phyloP scores from a whole-genome alignment of 1,284 basidiomycete genomes.

The Microbotryum intermedium region DNA sequence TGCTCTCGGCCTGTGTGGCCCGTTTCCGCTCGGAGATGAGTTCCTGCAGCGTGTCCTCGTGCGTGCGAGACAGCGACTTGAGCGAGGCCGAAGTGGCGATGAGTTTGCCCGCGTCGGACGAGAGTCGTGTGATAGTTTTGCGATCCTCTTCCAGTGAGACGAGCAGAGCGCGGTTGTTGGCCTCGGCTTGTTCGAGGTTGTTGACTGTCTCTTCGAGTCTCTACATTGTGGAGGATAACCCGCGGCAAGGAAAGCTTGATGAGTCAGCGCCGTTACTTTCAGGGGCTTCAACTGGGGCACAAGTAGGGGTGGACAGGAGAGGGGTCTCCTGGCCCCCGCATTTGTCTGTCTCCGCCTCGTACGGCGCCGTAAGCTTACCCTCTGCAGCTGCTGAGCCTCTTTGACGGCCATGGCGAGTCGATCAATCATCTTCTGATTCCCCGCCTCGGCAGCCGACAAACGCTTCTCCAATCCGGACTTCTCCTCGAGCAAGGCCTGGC shows the following conservation, averaged over 20 bases:
- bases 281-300: neutral
- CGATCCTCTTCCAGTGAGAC: slow-evolving; percentile 71
- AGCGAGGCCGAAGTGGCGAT: slow-evolving; percentile 8
- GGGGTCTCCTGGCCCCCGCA: slow-evolving; percentile 28
- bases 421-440: slow-evolving; percentile 34
- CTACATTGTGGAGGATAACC: slow-evolving; percentile 41
- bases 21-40: slow-evolving; percentile 63
- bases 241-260: neutral
- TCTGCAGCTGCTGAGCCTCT: slow-evolving; percentile 58
- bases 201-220: slow-evolving; percentile 69
- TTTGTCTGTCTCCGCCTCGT: slow-evolving; percentile 33
- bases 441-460: slow-evolving; percentile 20
- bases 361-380: slow-evolving; percentile 45
- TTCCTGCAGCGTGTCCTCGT: slow-evolving; percentile 78
- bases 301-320: slow-evolving; percentile 30
- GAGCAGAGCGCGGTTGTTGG: slow-evolving; percentile 62
- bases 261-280: neutral
- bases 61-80: slow-evolving; percentile 31
- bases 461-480: slow-evolving; percentile 23
- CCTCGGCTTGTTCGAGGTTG: slow-evolving; percentile 72
- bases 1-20: slow-evolving; percentile 59
- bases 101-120: slow-evolving; percentile 58
- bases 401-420: slow-evolving; percentile 43
- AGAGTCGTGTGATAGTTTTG: slow-evolving; percentile 57
- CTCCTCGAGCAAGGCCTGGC: slow-evolving; percentile 69